These are phyloP conservation scores for Ogataea paradorogensis DNA, from an alignment of 805 yeast genomes.

Conservation along the genomic window DNA sequence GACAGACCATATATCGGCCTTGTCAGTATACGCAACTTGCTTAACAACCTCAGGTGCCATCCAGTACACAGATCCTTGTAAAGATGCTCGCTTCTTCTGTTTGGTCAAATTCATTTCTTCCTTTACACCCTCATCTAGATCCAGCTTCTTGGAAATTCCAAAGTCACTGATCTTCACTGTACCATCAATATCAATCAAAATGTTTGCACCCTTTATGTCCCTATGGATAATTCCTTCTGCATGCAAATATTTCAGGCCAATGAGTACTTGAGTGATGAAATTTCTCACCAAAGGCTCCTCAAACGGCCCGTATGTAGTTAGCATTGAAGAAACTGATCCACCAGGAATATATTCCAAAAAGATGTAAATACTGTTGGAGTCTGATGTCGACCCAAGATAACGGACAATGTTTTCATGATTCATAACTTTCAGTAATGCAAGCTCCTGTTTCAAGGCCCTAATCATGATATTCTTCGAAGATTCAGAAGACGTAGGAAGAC, in stretches of 20 bases:
- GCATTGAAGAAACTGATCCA: conserved; percentile 51
- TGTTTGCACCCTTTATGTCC: conserved; percentile 65
- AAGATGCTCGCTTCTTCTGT: conserved; percentile 66
- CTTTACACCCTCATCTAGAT: conserved; percentile 24
- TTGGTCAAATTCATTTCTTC: conserved; percentile 36
- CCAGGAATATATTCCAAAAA: conserved; percentile 55
- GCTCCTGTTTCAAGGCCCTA: conserved; percentile 80
- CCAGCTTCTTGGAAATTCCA: conserved; percentile 60
- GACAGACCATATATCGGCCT: conserved; percentile 96
- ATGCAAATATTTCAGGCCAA: conserved; percentile 56
- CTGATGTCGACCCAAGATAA: conserved; percentile 84
- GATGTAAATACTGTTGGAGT: conserved; percentile 68
- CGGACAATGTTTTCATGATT: conserved; percentile 92
- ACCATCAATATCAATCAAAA: conserved; percentile 56
- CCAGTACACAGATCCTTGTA: conserved; percentile 97
- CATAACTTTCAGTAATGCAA: conserved; percentile 68
- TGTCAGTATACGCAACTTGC: conserved; percentile 84
- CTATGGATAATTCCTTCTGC: conserved; percentile 58
- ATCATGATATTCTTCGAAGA: conserved; percentile 46
- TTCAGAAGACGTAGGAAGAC: conserved; percentile 46
- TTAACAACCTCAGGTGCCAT: conserved; percentile 99
- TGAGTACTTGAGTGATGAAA: conserved; percentile 51
- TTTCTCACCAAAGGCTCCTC: conserved; percentile 58
- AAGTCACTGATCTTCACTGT: conserved; percentile 64
- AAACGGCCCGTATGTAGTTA: conserved; percentile 57